Base-by-base conservation (phyloP, 371 early-diverging fungal species). In the Mucor saturninus region DNA sequence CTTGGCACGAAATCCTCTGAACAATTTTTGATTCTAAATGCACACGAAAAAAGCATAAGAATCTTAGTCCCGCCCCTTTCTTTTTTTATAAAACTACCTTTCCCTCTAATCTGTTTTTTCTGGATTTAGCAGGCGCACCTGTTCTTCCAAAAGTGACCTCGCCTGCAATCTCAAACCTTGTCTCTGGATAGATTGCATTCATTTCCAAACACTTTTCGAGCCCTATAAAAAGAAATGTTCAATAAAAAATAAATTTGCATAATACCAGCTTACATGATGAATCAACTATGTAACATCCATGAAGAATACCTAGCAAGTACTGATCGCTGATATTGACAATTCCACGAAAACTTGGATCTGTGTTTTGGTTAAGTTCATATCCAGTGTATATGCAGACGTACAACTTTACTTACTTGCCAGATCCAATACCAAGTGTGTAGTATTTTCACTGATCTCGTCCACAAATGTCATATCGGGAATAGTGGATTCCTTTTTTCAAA, bases 41-140 rank as follows among this genome's bases (percentile, higher is more conserved):
- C 11, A 40, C 30, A 21, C 6, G 26, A 29, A 3, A 29, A 4
- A 35, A 26, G 31, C 7, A 43, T 6, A 13, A 11, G 38, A 13
- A 21, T 21, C 21, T 21, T 21, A 21, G 0, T 21, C 21, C 21
- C 21, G n/a, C 13, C 4, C 43, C 35, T 29, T 45, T 37, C 21
- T 35, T 8, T 10, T 42, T 42, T 42, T n/a, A 9, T 46, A 15
- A 2, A 28, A 38, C 29, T 10, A 51, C 59, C 51, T 43, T 52
- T 57, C 32, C 42, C 52, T 10, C 10, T 14, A 35, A 38, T 45
- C 39, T 58, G 14, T 55, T 59, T 6, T 42, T 54, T 50, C 62
- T 54, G 4, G 62, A 62, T 50, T 62, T 67, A 4, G 10, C 31
- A 5, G 68, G 62, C 4, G 68, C 68, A 10, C 68, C 68, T 54